phyloP scores from a whole-genome alignment of 352 stramenopile genomes.

The Phytophthora cactorum region DNA sequence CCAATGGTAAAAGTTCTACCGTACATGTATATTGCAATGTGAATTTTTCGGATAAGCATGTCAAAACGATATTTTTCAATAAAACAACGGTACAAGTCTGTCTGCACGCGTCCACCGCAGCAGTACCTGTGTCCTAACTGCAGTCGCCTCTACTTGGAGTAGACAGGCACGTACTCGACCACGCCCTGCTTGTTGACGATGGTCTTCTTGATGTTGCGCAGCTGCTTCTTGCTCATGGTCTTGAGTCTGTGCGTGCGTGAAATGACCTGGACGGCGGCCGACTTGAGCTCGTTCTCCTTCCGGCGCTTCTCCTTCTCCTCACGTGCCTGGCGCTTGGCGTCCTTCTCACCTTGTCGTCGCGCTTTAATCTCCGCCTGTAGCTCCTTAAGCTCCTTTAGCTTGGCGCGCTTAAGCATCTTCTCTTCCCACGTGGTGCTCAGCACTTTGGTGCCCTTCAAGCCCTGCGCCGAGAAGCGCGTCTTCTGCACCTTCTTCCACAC shows the following conservation, averaged over 20 bases:
- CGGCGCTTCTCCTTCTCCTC: constrained; percentile 90
- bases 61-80: constrained; percentile 34
- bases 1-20: no score
- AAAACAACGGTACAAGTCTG: constrained; percentile 27
- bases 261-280: constrained; percentile 87
- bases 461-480: constrained; percentile 74
- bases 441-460: constrained; percentile 78
- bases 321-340: constrained; percentile 75
- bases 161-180: constrained; percentile 88
- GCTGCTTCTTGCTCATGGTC: constrained; percentile 94
- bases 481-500: constrained; percentile 89
- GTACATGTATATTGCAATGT: no score
- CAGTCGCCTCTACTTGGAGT: constrained; percentile 69
- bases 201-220: constrained; percentile 92
- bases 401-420: constrained; percentile 81
- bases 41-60: background rate
- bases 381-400: constrained; percentile 85
- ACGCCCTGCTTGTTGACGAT: constrained; percentile 92
- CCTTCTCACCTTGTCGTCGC: constrained; percentile 70
- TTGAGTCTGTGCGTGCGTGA: constrained; percentile 89
- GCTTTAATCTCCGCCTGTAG: constrained; percentile 84
- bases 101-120: constrained; percentile 2
- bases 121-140: constrained; percentile 12
- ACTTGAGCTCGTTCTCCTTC: constrained; percentile 92
- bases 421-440: constrained; percentile 90